Evolutionary conservation across 495 filamentous ascomycete genomes (phyloP), one percentile per base, ranked within the genome.

Genomic region (Aspergillus wentii): DNA sequence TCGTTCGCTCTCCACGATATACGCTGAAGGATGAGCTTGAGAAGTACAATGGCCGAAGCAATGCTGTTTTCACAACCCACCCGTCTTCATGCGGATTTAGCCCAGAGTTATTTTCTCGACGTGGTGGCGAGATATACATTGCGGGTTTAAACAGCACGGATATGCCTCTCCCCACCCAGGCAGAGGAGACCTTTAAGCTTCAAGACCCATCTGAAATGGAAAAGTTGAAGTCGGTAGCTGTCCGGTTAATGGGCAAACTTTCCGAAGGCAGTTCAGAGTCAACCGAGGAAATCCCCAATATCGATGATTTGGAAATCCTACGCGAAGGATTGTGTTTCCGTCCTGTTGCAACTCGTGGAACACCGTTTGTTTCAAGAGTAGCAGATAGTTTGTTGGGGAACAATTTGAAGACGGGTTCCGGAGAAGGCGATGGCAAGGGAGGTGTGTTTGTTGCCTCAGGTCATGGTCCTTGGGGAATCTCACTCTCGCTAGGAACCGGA

Each of bases 391-490:
- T 70, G 20, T 60, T 86, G 14, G 83, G 80, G 4, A 45, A 58
- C 30, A 57, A 54, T 8, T 53, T 77, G 16, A 66, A 56, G 38
- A 62, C 67, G 17, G 45, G 22, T 11, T 25, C 22, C 22, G 22
- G 22, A 25, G 5, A 25, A 6, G 22, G 11, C 5, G 22, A 5
- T 25, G 49, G 46, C 2, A 53, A 30, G 5, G 81, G 81, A 0
- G 83, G 85, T 1, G 80, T 92, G 8, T 88, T 76, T 51, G 49
- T 90, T 15, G 80, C 79, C 1, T 63, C 82, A 7, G 86, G 86
- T 0, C 86, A 90, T 64, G 82, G 83, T 1, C 77, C 82, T 8
- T 86, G 82, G 82, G 82, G 83, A 0, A 85, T 85, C 14, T 69
- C 68, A 25, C 40, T 78, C 48, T 66, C 69, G 32, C 49, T 85